These are phyloP conservation scores for Leccinum rimulosum DNA, from an alignment of 768 basidiomycete species.

Conservation along the genomic window DNA sequence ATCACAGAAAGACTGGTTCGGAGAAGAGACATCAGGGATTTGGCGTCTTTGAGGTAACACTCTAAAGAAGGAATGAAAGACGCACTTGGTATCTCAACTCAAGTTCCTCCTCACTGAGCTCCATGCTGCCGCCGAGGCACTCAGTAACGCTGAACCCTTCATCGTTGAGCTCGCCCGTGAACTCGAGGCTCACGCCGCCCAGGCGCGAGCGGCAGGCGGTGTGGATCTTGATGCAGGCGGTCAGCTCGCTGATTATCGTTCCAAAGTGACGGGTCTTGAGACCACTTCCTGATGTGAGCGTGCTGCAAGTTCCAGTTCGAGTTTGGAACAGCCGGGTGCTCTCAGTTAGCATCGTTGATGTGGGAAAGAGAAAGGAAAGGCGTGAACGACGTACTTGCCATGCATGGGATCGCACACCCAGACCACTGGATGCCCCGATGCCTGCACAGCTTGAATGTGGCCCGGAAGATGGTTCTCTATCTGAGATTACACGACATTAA, in stretches of 20 bases:
- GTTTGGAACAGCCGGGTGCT: background rate
- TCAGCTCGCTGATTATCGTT: conserved; percentile 86
- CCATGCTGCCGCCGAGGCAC: conserved; percentile 96
- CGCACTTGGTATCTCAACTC: conserved; percentile 85
- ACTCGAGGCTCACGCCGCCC: conserved; percentile 83
- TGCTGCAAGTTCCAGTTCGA: conserved; percentile 46
- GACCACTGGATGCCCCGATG: conserved; percentile 79
- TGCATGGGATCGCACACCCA: conserved; percentile 99
- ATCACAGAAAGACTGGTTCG: conserved; percentile 80
- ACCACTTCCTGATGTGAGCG: conserved; percentile 73
- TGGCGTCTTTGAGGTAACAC: no score
- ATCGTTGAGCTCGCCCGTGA: conserved; percentile 88
- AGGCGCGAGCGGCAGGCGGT: conserved; percentile 67
- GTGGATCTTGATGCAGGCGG: conserved; percentile 80
- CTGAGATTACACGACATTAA: conserved; percentile 36
- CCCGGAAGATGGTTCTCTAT: conserved; percentile 69
- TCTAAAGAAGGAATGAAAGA: background rate
- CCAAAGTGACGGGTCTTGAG: conserved; percentile 91
- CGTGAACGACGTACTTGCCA: conserved; percentile 70
- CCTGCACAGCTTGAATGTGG: conserved; percentile 81
- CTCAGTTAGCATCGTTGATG: background rate
- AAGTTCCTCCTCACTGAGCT: conserved; percentile 83
- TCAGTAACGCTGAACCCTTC: conserved; percentile 96
- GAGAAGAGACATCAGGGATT: background rate
- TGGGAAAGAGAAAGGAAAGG: background rate